Evolutionary conservation across 371 early-diverging fungal genomes (phyloP).

Genomic region (Apophysomyces sp.): DNA sequence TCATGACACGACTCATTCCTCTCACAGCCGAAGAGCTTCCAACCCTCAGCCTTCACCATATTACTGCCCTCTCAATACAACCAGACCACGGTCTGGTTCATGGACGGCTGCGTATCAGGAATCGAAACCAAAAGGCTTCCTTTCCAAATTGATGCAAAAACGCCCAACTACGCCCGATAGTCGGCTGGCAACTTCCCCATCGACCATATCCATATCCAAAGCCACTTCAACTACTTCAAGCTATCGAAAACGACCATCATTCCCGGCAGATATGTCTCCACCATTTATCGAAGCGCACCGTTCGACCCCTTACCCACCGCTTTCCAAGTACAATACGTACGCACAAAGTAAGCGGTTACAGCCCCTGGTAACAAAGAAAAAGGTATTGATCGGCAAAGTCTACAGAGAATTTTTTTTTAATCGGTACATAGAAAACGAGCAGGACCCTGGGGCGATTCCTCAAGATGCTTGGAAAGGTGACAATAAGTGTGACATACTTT

Average conservation of each 20-base stretch:
- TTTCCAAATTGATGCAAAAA: background rate
- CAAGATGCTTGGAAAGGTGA: slow-evolving; percentile 2
- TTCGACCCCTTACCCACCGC: slow-evolving; percentile 12
- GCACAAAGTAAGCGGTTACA: background rate
- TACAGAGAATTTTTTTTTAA: background rate
- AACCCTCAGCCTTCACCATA: background rate
- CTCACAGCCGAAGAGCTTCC: background rate
- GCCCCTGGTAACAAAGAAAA: slow-evolving; percentile 3
- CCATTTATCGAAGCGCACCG: slow-evolving; percentile 2
- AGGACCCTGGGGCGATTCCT: slow-evolving; percentile 1
- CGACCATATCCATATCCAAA: background rate
- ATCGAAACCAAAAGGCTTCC: background rate
- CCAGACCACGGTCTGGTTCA: slow-evolving; percentile 10
- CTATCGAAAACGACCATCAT: slow-evolving; percentile 1
- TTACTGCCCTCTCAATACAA: slow-evolving; percentile 1
- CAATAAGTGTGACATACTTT: background rate
- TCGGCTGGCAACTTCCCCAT: slow-evolving; percentile 2
- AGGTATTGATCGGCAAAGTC: slow-evolving; percentile 1
- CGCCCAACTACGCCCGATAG: background rate
- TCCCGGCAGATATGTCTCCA: slow-evolving; percentile 6
- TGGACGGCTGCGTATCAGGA: slow-evolving; percentile 3
- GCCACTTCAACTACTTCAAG: background rate
- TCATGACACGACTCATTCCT: background rate
- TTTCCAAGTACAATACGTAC: slow-evolving; percentile 3
- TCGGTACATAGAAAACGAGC: background rate